Evolutionary conservation across 2,329 filamentous ascomycete genomes (phyloP).

Genomic region (Xylariaceae sp.): DNA sequence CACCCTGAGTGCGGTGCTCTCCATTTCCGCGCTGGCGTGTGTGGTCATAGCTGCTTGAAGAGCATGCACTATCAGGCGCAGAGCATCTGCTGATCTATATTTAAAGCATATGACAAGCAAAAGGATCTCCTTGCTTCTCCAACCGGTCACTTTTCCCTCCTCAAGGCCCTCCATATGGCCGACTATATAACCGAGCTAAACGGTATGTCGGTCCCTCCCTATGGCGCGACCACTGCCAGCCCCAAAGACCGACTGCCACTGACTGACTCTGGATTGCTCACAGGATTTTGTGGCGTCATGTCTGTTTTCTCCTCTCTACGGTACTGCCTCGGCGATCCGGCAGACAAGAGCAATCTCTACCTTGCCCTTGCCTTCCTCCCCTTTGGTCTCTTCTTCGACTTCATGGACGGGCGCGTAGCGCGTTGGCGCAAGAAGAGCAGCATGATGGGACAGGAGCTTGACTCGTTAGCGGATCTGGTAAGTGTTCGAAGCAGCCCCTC

Average conservation of each 20-base stretch:
- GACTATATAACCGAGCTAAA: conserved; percentile 81
- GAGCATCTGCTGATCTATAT: too few relatives aligned
- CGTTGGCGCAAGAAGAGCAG: conserved; percentile 95
- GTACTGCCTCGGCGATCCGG: conserved; percentile 73
- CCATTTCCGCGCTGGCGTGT: too few relatives aligned
- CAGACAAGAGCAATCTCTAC: conserved; percentile 66
- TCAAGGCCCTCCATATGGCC: conserved; percentile 68
- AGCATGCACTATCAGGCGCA: not conserved
- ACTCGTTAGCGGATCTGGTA: conserved; percentile 93
- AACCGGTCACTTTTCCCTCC: conserved; percentile 66
- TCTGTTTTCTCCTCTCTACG: conserved; percentile 92
- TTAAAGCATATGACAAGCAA: conserved; percentile 67
- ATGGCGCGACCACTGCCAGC: too few relatives aligned
- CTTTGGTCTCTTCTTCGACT: conserved; percentile 93
- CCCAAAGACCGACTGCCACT: too few relatives aligned
- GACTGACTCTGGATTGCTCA: not conserved
- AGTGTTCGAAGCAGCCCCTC: conserved; percentile 27
- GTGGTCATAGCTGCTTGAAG: not conserved
- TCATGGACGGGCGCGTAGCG: conserved; percentile 95
- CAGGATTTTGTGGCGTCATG: conserved; percentile 84
- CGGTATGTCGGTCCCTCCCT: conserved; percentile 38
- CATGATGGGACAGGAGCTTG: conserved; percentile 95
- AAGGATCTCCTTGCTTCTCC: conserved; percentile 65
- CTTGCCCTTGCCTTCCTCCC: conserved; percentile 81
- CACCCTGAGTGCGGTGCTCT: too few relatives aligned